phyloP scores from a whole-genome alignment of 192 early-diverging fungal genomes.

The Thamnidium elegans region DNA sequence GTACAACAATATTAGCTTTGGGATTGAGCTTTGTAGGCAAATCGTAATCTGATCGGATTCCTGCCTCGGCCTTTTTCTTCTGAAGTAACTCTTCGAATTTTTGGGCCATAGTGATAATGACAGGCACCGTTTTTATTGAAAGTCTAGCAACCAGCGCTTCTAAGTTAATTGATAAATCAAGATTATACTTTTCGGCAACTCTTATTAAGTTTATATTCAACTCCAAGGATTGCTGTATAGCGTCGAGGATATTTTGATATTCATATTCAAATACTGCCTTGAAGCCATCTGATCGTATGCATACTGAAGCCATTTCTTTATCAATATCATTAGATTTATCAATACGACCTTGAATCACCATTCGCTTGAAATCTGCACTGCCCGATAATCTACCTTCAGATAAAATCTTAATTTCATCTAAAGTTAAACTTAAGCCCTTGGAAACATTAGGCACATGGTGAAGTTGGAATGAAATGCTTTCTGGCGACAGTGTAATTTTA shows the following conservation, averaged over 20 bases:
- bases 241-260: constrained; percentile 68
- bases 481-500: constrained; percentile 48
- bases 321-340: neutral
- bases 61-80: constrained; percentile 48
- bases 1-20: neutral
- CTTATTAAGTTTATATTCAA: constrained; percentile 8
- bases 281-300: constrained; percentile 9
- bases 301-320: neutral
- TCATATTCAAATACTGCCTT: constrained; percentile 68
- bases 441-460: constrained; percentile 42
- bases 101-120: constrained; percentile 47
- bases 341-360: neutral
- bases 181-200: neutral
- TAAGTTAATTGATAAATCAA: constrained; percentile 9
- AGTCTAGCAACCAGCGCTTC: constrained; percentile 24
- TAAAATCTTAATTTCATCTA: constrained; percentile 45
- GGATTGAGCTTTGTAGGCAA: neutral
- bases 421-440: constrained; percentile 35
- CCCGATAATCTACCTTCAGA: constrained; percentile 64
- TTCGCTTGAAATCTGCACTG: constrained; percentile 11
- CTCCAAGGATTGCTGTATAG: constrained; percentile 54
- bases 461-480: constrained; percentile 42
- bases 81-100: constrained; percentile 49
- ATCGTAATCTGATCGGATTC: neutral
- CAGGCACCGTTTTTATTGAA: constrained; percentile 56